Evolutionary conservation across 2,329 filamentous ascomycete genomes (phyloP).

Genomic region (Aureobasidium sp.): DNA sequence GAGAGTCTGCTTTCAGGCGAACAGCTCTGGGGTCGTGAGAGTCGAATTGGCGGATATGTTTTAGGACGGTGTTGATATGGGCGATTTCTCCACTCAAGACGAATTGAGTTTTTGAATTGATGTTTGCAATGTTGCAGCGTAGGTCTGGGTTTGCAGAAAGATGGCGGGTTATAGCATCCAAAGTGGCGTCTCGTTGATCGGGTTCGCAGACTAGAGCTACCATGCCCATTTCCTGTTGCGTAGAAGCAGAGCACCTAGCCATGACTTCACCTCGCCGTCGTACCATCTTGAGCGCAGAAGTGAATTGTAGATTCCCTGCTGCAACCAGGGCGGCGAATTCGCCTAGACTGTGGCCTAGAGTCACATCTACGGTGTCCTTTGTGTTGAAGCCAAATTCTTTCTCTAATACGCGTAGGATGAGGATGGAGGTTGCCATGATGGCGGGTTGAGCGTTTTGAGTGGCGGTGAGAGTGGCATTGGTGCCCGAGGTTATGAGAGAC

Average conservation of each 20-base stretch:
- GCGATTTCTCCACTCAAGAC: constrained; percentile 83
- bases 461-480: constrained; percentile 66
- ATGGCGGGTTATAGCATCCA: constrained; percentile 71
- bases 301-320: constrained; percentile 69
- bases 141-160: constrained; percentile 57
- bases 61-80: constrained; percentile 71
- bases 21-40: constrained; percentile 89
- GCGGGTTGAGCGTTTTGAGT: constrained; percentile 89
- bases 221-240: constrained; percentile 80
- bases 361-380: constrained; percentile 26
- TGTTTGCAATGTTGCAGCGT: constrained; percentile 84
- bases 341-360: constrained; percentile 82
- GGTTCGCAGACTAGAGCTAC: constrained; percentile 85
- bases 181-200: constrained; percentile 61
- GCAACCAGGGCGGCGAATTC: constrained; percentile 90
- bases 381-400: constrained; percentile 49
- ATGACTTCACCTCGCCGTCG: constrained; percentile 73
- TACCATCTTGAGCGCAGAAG: constrained; percentile 71
- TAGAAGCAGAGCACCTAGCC: constrained; percentile 65
- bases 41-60: constrained; percentile 80
- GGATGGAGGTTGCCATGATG: constrained; percentile 89
- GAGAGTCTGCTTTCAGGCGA: constrained; percentile 75
- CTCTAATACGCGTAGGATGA: constrained; percentile 83
- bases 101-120: constrained; percentile 95
- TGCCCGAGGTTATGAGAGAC: constrained; percentile 69